Conservation (phyloP, 495 filamentous ascomycete species). For the Penicillium lagena region DNA sequence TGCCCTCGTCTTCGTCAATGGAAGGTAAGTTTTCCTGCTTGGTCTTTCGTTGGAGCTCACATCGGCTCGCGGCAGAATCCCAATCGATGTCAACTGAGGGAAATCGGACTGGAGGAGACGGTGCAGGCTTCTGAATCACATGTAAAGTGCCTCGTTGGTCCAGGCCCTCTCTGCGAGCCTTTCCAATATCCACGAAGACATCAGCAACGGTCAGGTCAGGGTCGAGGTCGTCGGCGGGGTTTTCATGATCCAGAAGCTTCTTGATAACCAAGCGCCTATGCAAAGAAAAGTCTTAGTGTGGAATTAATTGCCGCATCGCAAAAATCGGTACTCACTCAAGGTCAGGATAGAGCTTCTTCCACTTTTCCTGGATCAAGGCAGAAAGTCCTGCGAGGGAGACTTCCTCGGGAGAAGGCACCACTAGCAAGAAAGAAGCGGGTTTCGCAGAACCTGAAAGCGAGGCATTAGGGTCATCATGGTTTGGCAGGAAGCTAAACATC, state of each 20-base stretch:
- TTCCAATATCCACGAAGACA: slow-evolving; percentile 33
- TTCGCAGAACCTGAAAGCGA: not conserved
- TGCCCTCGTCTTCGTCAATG: slow-evolving; percentile 5
- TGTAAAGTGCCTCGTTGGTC: slow-evolving; percentile 31
- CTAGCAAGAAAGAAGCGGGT: slow-evolving; percentile 24
- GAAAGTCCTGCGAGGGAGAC: slow-evolving; percentile 24
- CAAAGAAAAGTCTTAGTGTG: not conserved
- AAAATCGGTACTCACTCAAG: slow-evolving; percentile 19
- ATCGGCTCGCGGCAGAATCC: slow-evolving; percentile 16
- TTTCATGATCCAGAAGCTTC: slow-evolving; percentile 29
- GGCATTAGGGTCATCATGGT: slow-evolving; percentile 1
- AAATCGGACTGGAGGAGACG: slow-evolving; percentile 17
- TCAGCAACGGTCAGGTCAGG: slow-evolving; percentile 29
- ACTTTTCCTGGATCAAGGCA: slow-evolving; percentile 27
- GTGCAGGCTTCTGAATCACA: slow-evolving; percentile 24
- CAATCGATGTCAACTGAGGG: slow-evolving; percentile 31
- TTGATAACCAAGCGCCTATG: slow-evolving; percentile 31
- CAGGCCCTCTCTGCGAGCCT: slow-evolving; percentile 21
- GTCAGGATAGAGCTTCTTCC: slow-evolving; percentile 26
- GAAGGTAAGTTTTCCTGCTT: slow-evolving; percentile 6
- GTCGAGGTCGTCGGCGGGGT: slow-evolving; percentile 25
- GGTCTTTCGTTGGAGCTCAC: slow-evolving; percentile 5
- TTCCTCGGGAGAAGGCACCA: slow-evolving; percentile 23
- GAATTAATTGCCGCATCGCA: not conserved
- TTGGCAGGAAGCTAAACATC: slow-evolving; percentile 5